Percentiles rank a stretch among this genome's conserved stretches.
Conservation (phyloP, 257 asterid species). For the Solanum chilense region DNA sequence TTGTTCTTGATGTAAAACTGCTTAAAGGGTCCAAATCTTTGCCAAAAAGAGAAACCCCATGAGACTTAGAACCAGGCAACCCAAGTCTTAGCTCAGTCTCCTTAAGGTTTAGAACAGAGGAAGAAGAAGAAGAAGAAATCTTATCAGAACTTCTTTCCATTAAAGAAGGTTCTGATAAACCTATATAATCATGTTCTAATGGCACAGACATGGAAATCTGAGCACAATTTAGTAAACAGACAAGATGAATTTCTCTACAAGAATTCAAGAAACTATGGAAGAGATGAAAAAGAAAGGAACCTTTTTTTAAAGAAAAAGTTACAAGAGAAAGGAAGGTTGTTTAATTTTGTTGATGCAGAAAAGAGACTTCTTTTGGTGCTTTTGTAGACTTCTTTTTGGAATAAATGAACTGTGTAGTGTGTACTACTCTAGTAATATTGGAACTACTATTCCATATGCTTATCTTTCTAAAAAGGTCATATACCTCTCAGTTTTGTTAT, state of each 20-base stretch:
- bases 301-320: background rate
- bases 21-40: conserved; percentile 34
- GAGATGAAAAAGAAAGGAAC: conserved; percentile 6
- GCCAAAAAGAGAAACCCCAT: conserved; percentile 49
- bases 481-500: too few relatives aligned
- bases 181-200: conserved; percentile 57
- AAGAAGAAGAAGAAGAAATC: conserved; percentile 13
- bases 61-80: conserved; percentile 61
- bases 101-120: conserved; percentile 29
- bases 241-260: background rate
- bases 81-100: conserved; percentile 87
- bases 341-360: conserved; percentile 8
- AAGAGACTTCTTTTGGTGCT: conserved; percentile 33
- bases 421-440: background rate
- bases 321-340: background rate
- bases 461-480: too few relatives aligned
- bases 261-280: background rate
- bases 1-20: conserved; percentile 45
- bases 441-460: background rate
- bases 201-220: conserved; percentile 36
- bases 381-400: conserved; percentile 25
- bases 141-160: conserved; percentile 30
- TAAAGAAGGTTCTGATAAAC: conserved; percentile 42
- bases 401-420: background rate
- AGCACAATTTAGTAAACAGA: background rate